phyloP scores from a whole-genome alignment of 2,329 filamentous ascomycete genomes.

The Arthrobotrys megalospora region DNA sequence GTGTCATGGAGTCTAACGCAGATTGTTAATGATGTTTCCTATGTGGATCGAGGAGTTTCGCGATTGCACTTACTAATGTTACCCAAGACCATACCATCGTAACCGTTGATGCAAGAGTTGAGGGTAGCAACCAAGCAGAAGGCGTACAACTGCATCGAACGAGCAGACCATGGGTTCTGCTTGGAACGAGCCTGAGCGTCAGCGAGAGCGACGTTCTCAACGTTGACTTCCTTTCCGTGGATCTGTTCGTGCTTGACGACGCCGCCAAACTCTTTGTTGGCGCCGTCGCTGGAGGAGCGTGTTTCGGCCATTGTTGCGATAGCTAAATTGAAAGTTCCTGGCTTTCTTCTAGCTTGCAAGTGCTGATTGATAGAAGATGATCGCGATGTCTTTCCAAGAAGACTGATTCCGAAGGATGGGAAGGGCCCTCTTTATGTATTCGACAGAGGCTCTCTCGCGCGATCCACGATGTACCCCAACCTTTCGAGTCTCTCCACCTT shows the following conservation, averaged over 20 bases:
- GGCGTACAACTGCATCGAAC: conserved; percentile 69
- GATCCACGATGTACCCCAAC: conserved; percentile 34
- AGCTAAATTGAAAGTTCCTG: conserved; percentile 49
- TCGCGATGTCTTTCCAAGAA: conserved; percentile 57
- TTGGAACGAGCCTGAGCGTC: conserved; percentile 60
- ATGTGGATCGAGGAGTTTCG: not conserved
- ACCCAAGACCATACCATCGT: conserved; percentile 70
- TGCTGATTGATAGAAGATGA: conserved; percentile 52
- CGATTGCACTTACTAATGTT: conserved; percentile 66
- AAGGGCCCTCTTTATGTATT: conserved; percentile 55
- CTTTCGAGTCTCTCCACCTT: conserved; percentile 52
- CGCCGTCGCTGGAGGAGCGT: conserved; percentile 49
- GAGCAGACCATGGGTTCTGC: conserved; percentile 67
- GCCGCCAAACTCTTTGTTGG: conserved; percentile 60
- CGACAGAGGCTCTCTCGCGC: conserved; percentile 21
- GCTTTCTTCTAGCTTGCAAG: conserved; percentile 55
- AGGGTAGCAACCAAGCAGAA: conserved; percentile 71
- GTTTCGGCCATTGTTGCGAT: conserved; percentile 57
- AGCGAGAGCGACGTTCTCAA: conserved; percentile 59
- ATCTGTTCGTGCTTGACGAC: conserved; percentile 59
- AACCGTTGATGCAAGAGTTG: conserved; percentile 72
- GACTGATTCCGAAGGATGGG: conserved; percentile 36
- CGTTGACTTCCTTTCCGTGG: conserved; percentile 47
- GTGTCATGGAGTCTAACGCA: conserved; percentile 68
- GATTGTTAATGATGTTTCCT: conserved; percentile 14